Evolutionary conservation across 1,284 basidiomycete species (phyloP).

Genomic region (Apiotrichum montevideense): DNA sequence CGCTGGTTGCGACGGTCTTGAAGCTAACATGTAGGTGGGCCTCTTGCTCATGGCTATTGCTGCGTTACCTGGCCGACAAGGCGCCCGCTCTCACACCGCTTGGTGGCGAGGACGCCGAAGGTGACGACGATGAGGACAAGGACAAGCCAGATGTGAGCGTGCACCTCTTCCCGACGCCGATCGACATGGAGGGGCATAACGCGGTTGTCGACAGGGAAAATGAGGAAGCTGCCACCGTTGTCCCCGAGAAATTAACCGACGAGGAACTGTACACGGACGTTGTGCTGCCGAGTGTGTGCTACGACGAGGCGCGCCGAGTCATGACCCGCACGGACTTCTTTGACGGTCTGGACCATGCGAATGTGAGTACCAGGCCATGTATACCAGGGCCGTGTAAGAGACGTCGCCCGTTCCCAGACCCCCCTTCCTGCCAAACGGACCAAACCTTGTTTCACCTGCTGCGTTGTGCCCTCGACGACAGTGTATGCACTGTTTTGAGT

Average conservation of each 20-base stretch:
- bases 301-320: constrained; percentile 52
- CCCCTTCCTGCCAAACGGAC: too few relatives aligned
- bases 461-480: too few relatives aligned
- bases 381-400: too few relatives aligned
- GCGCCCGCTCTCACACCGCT: constrained; percentile 3
- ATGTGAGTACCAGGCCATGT: constrained; percentile 28
- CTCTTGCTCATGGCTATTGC: constrained; percentile 67
- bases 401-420: too few relatives aligned
- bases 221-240: constrained; percentile 2
- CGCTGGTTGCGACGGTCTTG: constrained; percentile 23
- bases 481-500: too few relatives aligned
- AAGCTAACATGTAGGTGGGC: constrained; percentile 13
- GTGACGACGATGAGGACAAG: not conserved
- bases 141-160: not conserved
- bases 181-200: not conserved
- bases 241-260: not conserved
- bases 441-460: not conserved
- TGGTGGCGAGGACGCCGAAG: not conserved
- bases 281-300: constrained; percentile 36
- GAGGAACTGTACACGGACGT: constrained; percentile 24
- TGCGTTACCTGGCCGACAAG: constrained; percentile 58
- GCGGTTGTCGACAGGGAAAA: constrained; percentile 1
- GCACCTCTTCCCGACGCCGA: not conserved
- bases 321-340: constrained; percentile 79
- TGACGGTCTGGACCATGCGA: constrained; percentile 50